phyloP scores from a whole-genome alignment of 139 green algal genomes.

The Chlorella vulgaris region DNA sequence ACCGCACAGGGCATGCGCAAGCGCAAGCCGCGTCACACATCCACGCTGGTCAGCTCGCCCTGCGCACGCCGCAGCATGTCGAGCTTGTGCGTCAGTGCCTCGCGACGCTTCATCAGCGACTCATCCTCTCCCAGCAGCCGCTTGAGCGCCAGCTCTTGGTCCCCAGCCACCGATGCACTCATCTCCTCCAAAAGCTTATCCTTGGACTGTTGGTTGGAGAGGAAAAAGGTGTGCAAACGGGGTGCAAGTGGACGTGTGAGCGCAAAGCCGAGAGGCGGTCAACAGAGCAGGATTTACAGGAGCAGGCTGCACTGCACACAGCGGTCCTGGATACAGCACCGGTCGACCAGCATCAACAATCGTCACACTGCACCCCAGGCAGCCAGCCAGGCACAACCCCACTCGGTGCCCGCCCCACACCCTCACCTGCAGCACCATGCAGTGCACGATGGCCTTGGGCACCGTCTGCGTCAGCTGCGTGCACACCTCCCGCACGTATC shows the following conservation, averaged over 20 bases:
- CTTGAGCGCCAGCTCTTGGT: constrained; percentile 78
- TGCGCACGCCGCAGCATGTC: constrained; percentile 54
- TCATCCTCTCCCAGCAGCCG: constrained; percentile 88
- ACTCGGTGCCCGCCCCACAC: background rate
- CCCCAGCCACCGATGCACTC: constrained; percentile 74
- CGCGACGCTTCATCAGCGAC: constrained; percentile 71
- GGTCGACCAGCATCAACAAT: too few relatives aligned
- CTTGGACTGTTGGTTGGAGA: constrained; percentile 67
- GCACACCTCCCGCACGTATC: constrained; percentile 90
- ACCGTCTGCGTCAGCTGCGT: constrained; percentile 89
- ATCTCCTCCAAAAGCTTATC: constrained; percentile 76
- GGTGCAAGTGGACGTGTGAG: too few relatives aligned
- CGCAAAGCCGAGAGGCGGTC: too few relatives aligned
- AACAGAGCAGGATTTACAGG: background rate
- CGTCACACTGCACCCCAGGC: background rate
- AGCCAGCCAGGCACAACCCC: background rate
- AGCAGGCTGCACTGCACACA: too few relatives aligned
- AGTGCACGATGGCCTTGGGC: constrained; percentile 93
- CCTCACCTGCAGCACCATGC: constrained; percentile 64
- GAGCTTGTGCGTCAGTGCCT: constrained; percentile 47
- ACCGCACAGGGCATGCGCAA: background rate
- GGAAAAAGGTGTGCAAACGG: background rate
- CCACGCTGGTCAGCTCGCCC: constrained; percentile 43
- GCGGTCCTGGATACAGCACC: too few relatives aligned
- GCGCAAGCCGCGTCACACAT: constrained; percentile 20